Evolutionary conservation across 805 yeast genomes (phyloP).

Genomic region (Candida lessepsii): DNA sequence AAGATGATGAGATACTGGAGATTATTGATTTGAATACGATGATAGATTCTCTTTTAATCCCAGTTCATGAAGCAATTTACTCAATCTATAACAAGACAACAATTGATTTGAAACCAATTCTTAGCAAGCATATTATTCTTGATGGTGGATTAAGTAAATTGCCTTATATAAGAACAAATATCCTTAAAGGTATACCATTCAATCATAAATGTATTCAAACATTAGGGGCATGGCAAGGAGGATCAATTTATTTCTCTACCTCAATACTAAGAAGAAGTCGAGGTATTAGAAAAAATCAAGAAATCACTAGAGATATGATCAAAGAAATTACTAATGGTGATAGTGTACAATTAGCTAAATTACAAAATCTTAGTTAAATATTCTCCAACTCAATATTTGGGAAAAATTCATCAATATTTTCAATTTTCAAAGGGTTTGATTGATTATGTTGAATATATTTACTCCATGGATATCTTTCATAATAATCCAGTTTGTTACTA

Average conservation of each 20-base stretch:
- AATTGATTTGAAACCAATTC: constrained; percentile 21
- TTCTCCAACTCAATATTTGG: constrained; percentile 6
- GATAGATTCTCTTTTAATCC: constrained; percentile 6
- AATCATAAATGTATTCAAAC: background rate
- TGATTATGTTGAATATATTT: constrained; percentile 8
- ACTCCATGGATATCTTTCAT: constrained; percentile 20
- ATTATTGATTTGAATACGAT: constrained; percentile 2
- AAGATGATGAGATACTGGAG: constrained; percentile 4
- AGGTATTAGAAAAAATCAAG: constrained; percentile 19
- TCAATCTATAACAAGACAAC: background rate
- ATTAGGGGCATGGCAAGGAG: constrained; percentile 33
- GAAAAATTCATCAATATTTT: constrained; percentile 4
- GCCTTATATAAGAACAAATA: constrained; percentile 22
- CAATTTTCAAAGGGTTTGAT: background rate
- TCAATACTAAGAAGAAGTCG: constrained; percentile 17
- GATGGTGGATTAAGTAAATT: constrained; percentile 25
- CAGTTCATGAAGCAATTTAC: constrained; percentile 7
- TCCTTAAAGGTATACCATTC: constrained; percentile 12
- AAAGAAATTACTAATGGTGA: constrained; percentile 9
- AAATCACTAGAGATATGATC: constrained; percentile 21
- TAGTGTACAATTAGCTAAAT: constrained; percentile 10
- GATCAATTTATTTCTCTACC: constrained; percentile 28
- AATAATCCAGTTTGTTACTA: constrained; percentile 28
- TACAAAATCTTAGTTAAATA: constrained; percentile 12
- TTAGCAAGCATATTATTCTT: constrained; percentile 22